Evolutionary conservation across 202 grass and related monocot genomes (phyloP).

Genomic region (Elaeis oleifera): DNA sequence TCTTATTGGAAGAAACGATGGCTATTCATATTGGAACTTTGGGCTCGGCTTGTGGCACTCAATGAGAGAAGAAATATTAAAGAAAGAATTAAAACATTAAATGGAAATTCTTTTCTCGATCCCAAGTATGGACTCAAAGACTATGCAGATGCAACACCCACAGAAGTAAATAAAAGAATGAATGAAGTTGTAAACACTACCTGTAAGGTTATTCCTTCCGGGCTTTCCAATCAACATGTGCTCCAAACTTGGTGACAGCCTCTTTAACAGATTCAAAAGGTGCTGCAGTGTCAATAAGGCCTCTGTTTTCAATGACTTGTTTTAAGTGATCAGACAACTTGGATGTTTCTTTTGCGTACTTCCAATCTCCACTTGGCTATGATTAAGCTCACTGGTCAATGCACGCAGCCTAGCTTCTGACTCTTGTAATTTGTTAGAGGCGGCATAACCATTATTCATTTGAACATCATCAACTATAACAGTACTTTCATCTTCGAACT

Average conservation of each 20-base stretch:
- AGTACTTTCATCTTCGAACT: no score
- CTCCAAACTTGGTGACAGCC: constrained; percentile 78
- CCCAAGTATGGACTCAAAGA: no score
- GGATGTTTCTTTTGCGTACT: constrained; percentile 7
- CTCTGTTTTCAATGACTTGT: constrained; percentile 35
- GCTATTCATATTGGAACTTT: no score
- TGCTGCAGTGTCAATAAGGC: constrained; percentile 46
- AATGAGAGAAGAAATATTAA: no score
- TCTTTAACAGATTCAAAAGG: constrained; percentile 85
- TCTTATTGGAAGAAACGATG: no score
- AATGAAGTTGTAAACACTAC: constrained; percentile 20
- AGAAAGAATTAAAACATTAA: no score
- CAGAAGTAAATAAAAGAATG: not conserved
- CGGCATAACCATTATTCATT: no score
- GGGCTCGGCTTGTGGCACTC: no score
- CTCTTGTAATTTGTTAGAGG: no score
- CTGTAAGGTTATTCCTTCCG: constrained; percentile 14
- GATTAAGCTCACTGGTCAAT: constrained; percentile 16
- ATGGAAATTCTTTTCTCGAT: no score
- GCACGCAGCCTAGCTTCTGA: no score
- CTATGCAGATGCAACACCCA: not conserved
- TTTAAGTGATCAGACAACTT: constrained; percentile 42
- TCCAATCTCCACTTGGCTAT: constrained; percentile 30
- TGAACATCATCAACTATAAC: no score
- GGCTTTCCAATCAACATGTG: constrained; percentile 75